phyloP scores from a whole-genome alignment of 2,329 filamentous ascomycete genomes.

The Amesomyces nigricolor region DNA sequence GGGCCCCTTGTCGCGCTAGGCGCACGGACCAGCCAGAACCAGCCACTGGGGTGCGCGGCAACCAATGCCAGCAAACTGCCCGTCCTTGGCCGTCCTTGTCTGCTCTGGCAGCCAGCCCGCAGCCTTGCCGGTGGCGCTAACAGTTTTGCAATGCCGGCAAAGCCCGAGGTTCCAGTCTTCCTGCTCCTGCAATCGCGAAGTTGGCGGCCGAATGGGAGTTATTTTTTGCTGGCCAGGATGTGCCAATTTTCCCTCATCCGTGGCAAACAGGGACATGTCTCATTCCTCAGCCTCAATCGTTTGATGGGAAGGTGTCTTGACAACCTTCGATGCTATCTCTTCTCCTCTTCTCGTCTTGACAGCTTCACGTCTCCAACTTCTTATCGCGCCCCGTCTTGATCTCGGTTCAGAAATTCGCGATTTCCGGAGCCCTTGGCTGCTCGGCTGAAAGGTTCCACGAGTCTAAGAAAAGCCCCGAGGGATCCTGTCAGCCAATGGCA shows the following conservation, averaged over 20 bases:
- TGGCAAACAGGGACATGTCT: not conserved
- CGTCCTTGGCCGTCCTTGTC: conserved; percentile 6
- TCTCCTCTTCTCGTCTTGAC: not conserved
- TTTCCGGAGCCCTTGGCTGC: conserved; percentile 14
- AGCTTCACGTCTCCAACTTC: not conserved
- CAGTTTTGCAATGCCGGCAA: conserved; percentile 25
- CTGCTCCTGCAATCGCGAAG: conserved; percentile 11
- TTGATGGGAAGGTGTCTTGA: too few species aligned
- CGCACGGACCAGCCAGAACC: conserved; percentile 22
- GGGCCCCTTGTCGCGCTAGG: conserved; percentile 27
- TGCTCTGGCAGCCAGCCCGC: conserved; percentile 1
- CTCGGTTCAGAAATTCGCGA: conserved; percentile 8
- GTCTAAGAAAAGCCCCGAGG: conserved; percentile 17
- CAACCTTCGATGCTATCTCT: too few species aligned
- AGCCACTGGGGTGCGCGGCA: conserved; percentile 17
- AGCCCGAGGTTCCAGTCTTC: conserved; percentile 25
- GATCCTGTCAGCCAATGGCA: conserved; percentile 15
- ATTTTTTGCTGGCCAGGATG: not conserved
- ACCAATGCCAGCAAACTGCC: not conserved
- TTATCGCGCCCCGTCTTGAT: conserved; percentile 5
- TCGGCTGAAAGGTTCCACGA: conserved; percentile 26
- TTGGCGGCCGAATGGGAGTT: conserved; percentile 17
- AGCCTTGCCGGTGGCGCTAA: conserved; percentile 21
- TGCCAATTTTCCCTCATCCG: not conserved
- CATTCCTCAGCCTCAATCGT: not conserved